Evolutionary conservation across 805 yeast species (phyloP), one percentile per base, ranked within the genome.

Genomic region (Candida chilensis): DNA sequence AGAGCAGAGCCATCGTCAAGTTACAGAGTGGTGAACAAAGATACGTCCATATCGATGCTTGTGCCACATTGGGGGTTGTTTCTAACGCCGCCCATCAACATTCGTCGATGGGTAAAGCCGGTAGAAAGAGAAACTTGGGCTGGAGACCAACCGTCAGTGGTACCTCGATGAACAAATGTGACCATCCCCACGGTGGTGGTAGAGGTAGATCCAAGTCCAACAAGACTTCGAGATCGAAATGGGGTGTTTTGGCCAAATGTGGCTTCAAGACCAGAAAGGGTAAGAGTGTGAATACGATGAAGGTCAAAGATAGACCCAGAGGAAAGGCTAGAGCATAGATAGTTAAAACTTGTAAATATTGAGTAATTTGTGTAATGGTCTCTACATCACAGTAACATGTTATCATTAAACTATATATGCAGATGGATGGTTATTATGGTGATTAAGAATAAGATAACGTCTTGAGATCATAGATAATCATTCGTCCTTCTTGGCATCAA

Each of bases 101-200:
- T 43, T 72, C 75, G 39, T 72, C 83, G 35, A 73, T 86, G 62
- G 98, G 98, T 69, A 92, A 92, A 57, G 98, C 98, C 16, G 98
- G 98, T 48, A 76, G 96, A 58, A 68, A 80, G 31, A 79, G 98
- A 54, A 80, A 87, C 68, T 65, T 82, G 51, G 98, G 97, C 39
- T 78, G 81, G 48, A 78, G 97, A 58, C 98, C 98, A 21, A 75
- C 79, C 30, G 96, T 88, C 24, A 81, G 98, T 67, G 98, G 98
- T 73, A 84, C 86, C 45, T 97, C 98, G 29, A 86, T 85, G 95
- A 92, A 92, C 62, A 92, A 92, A 40, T 75, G 78, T 52, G 96
- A 92, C 59, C 98, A 92, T 66, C 98, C 98, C 41, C 88, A 86
- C 50, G 98, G 98, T 69, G 98, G 98, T 79, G 98, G 98, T 64